Base-by-base conservation (phyloP, 108 stramenopile genomes). In the Skeletonema menzelii region DNA sequence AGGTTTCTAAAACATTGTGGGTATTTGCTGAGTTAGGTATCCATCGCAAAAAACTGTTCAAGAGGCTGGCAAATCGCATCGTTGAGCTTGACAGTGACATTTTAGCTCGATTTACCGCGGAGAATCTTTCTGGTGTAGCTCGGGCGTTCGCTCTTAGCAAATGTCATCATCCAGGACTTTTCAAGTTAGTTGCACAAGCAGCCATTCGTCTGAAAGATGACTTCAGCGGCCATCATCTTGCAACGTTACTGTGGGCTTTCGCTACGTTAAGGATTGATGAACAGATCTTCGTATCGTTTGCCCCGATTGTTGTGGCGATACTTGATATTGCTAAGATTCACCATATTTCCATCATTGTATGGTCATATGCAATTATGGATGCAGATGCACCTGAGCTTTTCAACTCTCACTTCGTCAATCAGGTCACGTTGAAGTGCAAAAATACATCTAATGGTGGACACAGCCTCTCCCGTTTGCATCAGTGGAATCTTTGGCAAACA, bases 161-260 rank as follows among this genome's bases (percentile, higher is more conserved):
- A 35, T 35, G 8, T 11, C 12, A 46, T 15, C 44, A 68, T 27
- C 47, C 35, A 5, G 13, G 57, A 3, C 38, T 40, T 13, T 40
- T 40, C 14, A 15, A 15, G 2, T 8, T 2, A 40, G 14, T 40
- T 3, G 38, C 38, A 60, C 12, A 31, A 13, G 79, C 61, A 8
- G 67, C 79, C 56, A 65, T 74, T 8, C 35, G 47, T 31, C 64
- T 57, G 4, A 27, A 46, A 22, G 34, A 53, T 14, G 79, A 69
- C 11, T 83, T 83, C 55, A 69, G 42, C 11, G 19, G 69, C 4
- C 83, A 84, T 35, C 70, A 73, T 10, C 37, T 80, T 28, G 56
- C 79, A 3, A 80, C 76, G 40, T 17, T 80, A n/a, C 62, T 84
- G 44, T 84, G 83, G 83, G 55, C 77, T n/a, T 79, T 61, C 37